Conservation (phyloP, 2,329 filamentous ascomycete genomes). For the Claviceps spartinae region DNA sequence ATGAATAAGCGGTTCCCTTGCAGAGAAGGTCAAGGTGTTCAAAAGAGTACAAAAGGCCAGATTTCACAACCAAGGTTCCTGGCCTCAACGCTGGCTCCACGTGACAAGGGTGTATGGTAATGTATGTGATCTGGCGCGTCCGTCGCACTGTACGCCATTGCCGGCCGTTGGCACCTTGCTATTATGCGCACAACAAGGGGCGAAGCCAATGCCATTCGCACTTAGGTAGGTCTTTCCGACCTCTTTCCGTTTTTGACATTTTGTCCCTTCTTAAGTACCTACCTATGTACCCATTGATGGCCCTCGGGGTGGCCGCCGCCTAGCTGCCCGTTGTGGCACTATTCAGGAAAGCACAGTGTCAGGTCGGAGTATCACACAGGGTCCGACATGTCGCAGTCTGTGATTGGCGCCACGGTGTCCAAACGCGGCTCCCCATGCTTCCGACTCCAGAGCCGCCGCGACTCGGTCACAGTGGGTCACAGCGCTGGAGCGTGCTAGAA, state of each 20-base stretch:
- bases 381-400: constrained; percentile 4
- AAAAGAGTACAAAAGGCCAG: constrained; percentile 33
- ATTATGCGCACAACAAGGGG: background rate
- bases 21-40: constrained; percentile 31
- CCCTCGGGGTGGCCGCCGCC: too few relatives aligned
- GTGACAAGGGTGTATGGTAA: constrained; percentile 13
- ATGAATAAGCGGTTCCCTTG: constrained; percentile 17
- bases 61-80: constrained; percentile 25
- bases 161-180: background rate
- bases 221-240: background rate
- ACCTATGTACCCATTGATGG: too few relatives aligned
- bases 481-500: background rate
- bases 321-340: background rate
- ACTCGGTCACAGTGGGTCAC: background rate
- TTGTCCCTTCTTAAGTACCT: too few relatives aligned
- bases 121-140: background rate
- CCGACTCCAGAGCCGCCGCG: background rate
- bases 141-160: constrained; percentile 2
- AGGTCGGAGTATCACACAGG: background rate
- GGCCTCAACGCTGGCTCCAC: constrained; percentile 13
- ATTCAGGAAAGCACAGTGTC: constrained; percentile 1
- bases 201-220: background rate
- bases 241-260: too few relatives aligned
- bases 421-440: constrained; percentile 1
- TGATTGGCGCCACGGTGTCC: constrained; percentile 7